phyloP scores from a whole-genome alignment of 1,284 basidiomycete species.

The Trametes versicolor region DNA sequence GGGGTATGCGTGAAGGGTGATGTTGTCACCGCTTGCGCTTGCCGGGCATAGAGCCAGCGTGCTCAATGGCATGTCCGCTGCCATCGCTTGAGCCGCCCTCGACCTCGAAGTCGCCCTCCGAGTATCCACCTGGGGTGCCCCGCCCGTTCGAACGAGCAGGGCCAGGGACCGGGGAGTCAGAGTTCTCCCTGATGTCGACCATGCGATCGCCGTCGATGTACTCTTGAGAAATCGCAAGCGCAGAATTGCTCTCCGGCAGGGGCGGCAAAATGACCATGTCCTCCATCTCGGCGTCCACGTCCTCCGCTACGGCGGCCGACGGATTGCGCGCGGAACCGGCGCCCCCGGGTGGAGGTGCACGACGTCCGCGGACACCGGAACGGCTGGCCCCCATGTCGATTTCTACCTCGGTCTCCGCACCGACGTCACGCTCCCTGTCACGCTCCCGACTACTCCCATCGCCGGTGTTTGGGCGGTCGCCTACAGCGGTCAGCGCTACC shows the following conservation, averaged over 20 bases:
- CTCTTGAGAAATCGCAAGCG: constrained; percentile 33
- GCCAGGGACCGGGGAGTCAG: constrained; percentile 36
- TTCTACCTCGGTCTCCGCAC: constrained; percentile 69
- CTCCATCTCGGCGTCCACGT: constrained; percentile 45
- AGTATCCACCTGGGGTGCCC: constrained; percentile 31
- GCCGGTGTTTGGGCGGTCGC: constrained; percentile 35
- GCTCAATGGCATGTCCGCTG: constrained; percentile 38
- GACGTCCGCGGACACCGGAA: constrained; percentile 31
- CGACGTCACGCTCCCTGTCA: constrained; percentile 48
- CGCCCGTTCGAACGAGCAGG: constrained; percentile 34
- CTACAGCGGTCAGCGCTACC: constrained; percentile 28
- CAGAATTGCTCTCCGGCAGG: constrained; percentile 42
- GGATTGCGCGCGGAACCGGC: constrained; percentile 17
- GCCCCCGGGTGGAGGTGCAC: constrained; percentile 21
- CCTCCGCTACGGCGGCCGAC: constrained; percentile 38
- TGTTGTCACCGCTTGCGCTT: constrained; percentile 45
- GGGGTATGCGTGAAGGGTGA: background rate
- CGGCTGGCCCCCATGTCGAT: constrained; percentile 47
- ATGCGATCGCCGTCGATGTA: constrained; percentile 35
- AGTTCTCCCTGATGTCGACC: constrained; percentile 32
- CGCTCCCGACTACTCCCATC: constrained; percentile 38
- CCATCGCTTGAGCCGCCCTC: constrained; percentile 38
- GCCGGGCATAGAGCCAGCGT: constrained; percentile 36
- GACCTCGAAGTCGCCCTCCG: constrained; percentile 40
- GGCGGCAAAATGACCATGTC: constrained; percentile 42